Base-by-base conservation (phyloP, 208 protist species). In the Leishmania major region DNA sequence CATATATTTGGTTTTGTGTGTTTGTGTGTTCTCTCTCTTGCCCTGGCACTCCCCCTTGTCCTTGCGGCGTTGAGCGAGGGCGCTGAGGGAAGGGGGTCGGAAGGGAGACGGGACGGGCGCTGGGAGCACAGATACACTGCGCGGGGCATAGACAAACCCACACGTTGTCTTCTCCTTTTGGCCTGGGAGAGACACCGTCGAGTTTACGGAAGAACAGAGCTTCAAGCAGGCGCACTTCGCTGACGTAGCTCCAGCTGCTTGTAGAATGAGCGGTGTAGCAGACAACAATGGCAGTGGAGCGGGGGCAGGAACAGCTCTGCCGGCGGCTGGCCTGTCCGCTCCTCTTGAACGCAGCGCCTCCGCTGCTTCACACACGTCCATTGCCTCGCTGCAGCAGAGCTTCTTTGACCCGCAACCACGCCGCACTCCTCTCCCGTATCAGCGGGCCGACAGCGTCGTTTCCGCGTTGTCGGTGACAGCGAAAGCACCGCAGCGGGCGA, bases 321-420 rank as follows among this genome's bases (percentile, higher is more conserved):
- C 47, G 11, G 5, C 47, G 45, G 11, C 13, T 53, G 70, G 43
- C 28, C 13, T 31, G 70, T 45, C 70, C 2, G 59, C 57, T 43
- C 28, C 60, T 79, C 75, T 43, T 53, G 57, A 31, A 37, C 64
- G 60, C 28, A 59, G 77, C 43, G 5, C 72, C 47, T 78, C 67
- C 73, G 17, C 17, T 15, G 82, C 62, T 45, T 85, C 82, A 13
- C 69, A 51, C 37, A n/a, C 77, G 49, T 81, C 81, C 45, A 64
- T 86, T 3, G 78, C 82, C 3, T 79, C 78, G 28, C 62, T 86
- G 8, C n/a, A 77, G n/a, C 83, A 86, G 57, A 86, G 74, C 59
- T 86, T 86, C 49, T 59, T 86, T 28, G 83, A 86, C n/a, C 3
- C 11, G 75, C 66, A 43, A 35, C 78, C 19, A 25, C 78, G 49